phyloP scores from a whole-genome alignment of 1,139 yeast genomes.

The Scheffersomyces illinoinensis region DNA sequence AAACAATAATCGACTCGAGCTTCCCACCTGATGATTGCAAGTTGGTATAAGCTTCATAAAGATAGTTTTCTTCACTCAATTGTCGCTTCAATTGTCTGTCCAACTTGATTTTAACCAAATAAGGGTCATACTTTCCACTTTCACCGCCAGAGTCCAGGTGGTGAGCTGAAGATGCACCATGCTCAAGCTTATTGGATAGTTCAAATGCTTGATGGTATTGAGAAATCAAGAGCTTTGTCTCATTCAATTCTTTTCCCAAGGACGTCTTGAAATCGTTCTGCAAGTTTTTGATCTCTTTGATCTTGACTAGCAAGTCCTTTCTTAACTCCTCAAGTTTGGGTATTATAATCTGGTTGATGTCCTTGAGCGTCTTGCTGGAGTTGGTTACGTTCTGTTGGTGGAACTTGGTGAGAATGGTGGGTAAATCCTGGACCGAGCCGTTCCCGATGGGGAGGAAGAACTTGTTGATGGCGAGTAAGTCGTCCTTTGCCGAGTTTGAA shows the following conservation, averaged over 20 bases:
- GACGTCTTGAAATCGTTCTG: constrained; percentile 82
- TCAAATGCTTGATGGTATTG: constrained; percentile 49
- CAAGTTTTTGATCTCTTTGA: constrained; percentile 80
- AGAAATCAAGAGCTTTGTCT: constrained; percentile 55
- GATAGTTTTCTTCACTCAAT: constrained; percentile 77
- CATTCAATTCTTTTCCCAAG: constrained; percentile 65
- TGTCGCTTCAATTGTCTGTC: constrained; percentile 80
- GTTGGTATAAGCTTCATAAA: constrained; percentile 86
- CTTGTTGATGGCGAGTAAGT: constrained; percentile 39
- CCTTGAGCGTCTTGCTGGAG: constrained; percentile 70
- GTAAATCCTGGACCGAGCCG: constrained; percentile 82
- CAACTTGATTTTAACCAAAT: constrained; percentile 64
- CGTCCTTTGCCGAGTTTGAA: constrained; percentile 22
- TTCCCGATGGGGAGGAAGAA: constrained; percentile 74
- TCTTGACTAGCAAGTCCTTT: constrained; percentile 77
- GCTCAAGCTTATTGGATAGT: constrained; percentile 34
- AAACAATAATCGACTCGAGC: constrained; percentile 82
- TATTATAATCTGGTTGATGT: constrained; percentile 63
- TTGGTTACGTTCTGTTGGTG: constrained; percentile 73
- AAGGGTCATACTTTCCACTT: constrained; percentile 73
- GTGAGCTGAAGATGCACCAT: constrained; percentile 13
- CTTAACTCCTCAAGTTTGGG: constrained; percentile 87
- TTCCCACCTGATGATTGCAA: constrained; percentile 87
- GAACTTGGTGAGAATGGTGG: constrained; percentile 67
- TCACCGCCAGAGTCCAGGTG: constrained; percentile 24